Base-by-base conservation (phyloP, 2,329 filamentous ascomycete species). In the Fusarium napiforme region DNA sequence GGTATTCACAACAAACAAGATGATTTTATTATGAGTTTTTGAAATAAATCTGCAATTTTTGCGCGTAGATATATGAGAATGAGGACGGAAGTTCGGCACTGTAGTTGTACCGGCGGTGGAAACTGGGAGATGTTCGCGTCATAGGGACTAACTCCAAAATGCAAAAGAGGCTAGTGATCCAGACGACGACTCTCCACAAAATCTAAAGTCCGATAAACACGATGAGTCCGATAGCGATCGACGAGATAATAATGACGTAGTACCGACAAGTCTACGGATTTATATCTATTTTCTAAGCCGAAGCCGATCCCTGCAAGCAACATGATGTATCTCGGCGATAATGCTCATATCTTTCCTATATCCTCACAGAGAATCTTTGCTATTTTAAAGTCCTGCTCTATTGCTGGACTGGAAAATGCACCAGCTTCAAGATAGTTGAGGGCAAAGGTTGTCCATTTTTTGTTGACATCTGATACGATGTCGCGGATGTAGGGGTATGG, bases 321-420 rank as follows among this genome's bases (percentile, higher is more conserved):
- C 2, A 7, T 19, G 8, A 34, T 19, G 11, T 14, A 34, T 11
- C 21, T 4, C 32, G 32, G 10, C 5, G 5, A 28, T 4, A 11
- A 16, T 9, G 4, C 16, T 73, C 19, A 73, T 21, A 21, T 42
- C 23, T 47, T 74, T 19, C 34, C 64, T 23, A 73, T 65, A 16
- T 73, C 71, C 26, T 62, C 63, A 4, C 56, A 74, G 1, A 73
- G 68, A 15, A 65, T 39, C 26, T 72, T 64, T 0, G 71, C 71
- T 9, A 73, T 73, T 11, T 72, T 71, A 1, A 69, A 72, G 2
- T 73, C 71, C 12, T 72, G 71, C 40, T 68, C 67, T 6, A 73
- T 61, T 1, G 71, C 67, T 0, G 71, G 71, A 1, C 71, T 73
- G 0, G 57, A 63, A 10, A 46, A 30, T 7, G 67, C 67, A 1